phyloP scores from a whole-genome alignment of 2,329 filamentous ascomycete species.

The Volutella citrinella region DNA sequence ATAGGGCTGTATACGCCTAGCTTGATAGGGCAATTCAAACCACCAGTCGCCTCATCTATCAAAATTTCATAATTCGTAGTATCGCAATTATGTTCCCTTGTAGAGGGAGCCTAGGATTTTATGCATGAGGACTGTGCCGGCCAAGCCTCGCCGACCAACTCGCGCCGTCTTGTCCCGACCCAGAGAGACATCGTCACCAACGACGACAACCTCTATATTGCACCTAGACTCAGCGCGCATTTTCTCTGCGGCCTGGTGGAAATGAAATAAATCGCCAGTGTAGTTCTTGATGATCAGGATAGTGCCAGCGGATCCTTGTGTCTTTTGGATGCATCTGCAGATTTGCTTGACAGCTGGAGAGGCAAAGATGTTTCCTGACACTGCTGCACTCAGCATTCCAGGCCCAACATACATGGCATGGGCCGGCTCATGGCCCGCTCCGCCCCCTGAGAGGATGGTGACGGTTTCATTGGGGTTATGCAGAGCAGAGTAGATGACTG shows the following conservation, averaged over 20 bases:
- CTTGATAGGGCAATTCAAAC: too few species aligned
- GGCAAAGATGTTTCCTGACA: constrained; percentile 66
- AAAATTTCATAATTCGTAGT: too few species aligned
- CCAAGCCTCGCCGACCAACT: background rate
- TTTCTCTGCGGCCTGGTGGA: constrained; percentile 5
- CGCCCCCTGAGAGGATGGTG: too few species aligned
- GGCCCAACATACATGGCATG: constrained; percentile 62
- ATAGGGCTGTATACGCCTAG: too few species aligned
- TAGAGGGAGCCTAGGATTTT: background rate
- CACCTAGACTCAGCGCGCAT: background rate
- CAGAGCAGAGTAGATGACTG: too few species aligned
- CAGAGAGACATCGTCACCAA: constrained; percentile 35
- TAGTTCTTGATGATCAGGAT: constrained; percentile 6
- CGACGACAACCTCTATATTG: constrained; percentile 1
- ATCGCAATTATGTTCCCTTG: too few species aligned
- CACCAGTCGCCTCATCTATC: too few species aligned
- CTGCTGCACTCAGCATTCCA: constrained; percentile 60
- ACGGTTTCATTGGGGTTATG: too few species aligned
- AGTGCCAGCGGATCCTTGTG: background rate
- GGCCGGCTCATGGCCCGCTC: constrained; percentile 62
- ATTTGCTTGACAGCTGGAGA: constrained; percentile 62
- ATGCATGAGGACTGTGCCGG: background rate
- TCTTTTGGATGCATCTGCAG: background rate
- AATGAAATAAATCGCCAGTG: constrained; percentile 7
- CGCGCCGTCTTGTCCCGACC: too few species aligned